Evolutionary conservation across 768 basidiomycete species (phyloP), one percentile per base, ranked within the genome.

Genomic region (Pleurotus pulmonarius): DNA sequence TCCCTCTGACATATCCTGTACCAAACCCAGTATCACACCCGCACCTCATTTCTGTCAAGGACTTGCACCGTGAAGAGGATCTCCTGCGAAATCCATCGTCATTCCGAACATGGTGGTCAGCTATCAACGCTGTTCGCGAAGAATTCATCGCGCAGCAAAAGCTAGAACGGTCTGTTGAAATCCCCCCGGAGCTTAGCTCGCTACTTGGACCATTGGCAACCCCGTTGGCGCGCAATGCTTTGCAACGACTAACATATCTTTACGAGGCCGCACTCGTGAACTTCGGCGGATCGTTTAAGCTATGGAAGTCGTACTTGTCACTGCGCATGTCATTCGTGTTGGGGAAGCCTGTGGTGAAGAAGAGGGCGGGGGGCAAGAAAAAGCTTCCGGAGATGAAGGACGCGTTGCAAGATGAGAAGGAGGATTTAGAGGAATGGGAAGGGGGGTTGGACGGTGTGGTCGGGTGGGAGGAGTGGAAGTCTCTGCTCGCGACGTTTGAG

Each of bases 381-480:
- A 96, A 94, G 77, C 81, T 94, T 56, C 90, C 91, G 3, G 92
- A 88, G 61, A 93, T 93, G 84, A 87, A 86, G 70, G 92, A 96
- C 60, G 89, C 90, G 56, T 68, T 97, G 64, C 91, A 92, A 64
- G 92, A 92, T 55, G 93, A 92, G 60, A 75, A 81, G 59, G 87
- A 88, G 59, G 86, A 90, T 58, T 67, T 89, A 46, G 86, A 92
- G 66, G 77, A 88, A 61, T 98, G 95, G 93, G 85, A 91, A 47
- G 86, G 83, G 5, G 88, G 90, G 15, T 72, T 98, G 49, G 92
- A 98, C 66, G 85, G 88, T 2, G 76, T 94, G 5, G 79, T 97
- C n/a, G 97, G 96, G 4, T 97, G 88, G 86, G 87, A 92, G 61
- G 97, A 99, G 70, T 99, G 97, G 97, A 92, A 83, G 66, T 73